Conservation (phyloP, 2,329 filamentous ascomycete species). For the Botrytis fragariae region DNA sequence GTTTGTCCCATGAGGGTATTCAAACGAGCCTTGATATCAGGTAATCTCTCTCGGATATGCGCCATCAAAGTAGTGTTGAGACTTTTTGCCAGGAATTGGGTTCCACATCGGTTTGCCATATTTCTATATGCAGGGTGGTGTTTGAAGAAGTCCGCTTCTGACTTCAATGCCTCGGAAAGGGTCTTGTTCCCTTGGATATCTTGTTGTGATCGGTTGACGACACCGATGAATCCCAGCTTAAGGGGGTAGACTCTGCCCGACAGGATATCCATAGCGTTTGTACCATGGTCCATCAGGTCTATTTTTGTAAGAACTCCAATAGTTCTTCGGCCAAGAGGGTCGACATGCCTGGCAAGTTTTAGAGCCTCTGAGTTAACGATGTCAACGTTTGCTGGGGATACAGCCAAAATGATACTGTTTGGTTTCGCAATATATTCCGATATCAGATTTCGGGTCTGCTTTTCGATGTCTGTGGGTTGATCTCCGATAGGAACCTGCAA, state of each 20-base stretch:
- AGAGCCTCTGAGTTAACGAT: slow-evolving; percentile 97
- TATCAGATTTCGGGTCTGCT: slow-evolving; percentile 94
- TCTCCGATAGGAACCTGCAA: slow-evolving; percentile 88
- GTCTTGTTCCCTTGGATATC: slow-evolving; percentile 96
- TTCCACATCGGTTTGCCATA: slow-evolving; percentile 90
- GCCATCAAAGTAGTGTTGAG: slow-evolving; percentile 93
- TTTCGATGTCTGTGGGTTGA: slow-evolving; percentile 96
- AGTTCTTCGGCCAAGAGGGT: slow-evolving; percentile 88
- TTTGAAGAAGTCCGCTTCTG: slow-evolving; percentile 92
- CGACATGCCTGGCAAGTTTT: slow-evolving; percentile 95
- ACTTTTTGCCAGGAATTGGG: slow-evolving; percentile 89
- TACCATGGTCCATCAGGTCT: slow-evolving; percentile 98
- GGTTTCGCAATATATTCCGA: slow-evolving; percentile 98
- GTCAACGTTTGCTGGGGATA: slow-evolving; percentile 96
- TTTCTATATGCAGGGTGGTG: slow-evolving; percentile 97
- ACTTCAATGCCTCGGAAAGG: slow-evolving; percentile 85
- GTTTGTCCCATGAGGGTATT: slow-evolving; percentile 99
- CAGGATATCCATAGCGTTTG: slow-evolving; percentile 96
- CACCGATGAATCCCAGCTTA: slow-evolving; percentile 96
- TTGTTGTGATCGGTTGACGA: slow-evolving; percentile 96
- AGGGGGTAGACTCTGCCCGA: slow-evolving; percentile 94
- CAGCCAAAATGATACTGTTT: slow-evolving; percentile 95
- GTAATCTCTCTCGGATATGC: slow-evolving; percentile 91
- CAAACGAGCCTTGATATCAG: slow-evolving; percentile 95
- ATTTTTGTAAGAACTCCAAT: slow-evolving; percentile 97